Evolutionary conservation across 768 basidiomycete genomes (phyloP).

Genomic region (Lactarius tabidus): DNA sequence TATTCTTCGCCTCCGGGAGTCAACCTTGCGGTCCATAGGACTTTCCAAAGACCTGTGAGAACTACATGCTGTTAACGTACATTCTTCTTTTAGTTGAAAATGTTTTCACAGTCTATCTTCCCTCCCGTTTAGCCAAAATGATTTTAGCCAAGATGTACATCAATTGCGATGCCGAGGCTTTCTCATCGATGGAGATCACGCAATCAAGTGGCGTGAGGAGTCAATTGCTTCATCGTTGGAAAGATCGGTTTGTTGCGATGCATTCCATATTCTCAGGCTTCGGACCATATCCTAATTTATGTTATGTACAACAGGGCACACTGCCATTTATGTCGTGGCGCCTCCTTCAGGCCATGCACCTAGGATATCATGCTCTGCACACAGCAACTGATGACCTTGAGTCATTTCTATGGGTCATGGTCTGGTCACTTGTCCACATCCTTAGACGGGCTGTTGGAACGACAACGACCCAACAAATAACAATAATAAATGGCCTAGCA

Average conservation of each 20-base stretch:
- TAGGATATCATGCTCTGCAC: too few relatives aligned
- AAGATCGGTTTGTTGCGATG: neutral
- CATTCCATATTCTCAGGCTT: rapidly evolving
- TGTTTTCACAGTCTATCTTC: neutral
- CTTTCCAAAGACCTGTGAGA: neutral
- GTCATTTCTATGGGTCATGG: too few relatives aligned
- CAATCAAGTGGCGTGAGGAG: neutral
- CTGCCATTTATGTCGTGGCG: neutral
- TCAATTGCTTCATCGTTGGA: neutral
- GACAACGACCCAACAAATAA: too few relatives aligned
- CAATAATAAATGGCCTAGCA: too few relatives aligned
- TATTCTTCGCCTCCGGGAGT: neutral
- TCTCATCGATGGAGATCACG: neutral
- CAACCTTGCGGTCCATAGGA: neutral
- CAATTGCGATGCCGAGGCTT: neutral
- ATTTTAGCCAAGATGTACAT: neutral
- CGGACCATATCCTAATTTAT: too few relatives aligned
- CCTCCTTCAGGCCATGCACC: neutral
- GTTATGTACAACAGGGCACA: neutral
- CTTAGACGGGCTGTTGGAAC: too few relatives aligned
- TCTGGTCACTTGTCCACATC: too few relatives aligned
- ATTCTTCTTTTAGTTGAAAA: neutral
- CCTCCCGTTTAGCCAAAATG: too few relatives aligned
- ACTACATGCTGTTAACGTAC: neutral
- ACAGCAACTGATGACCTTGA: too few relatives aligned